Percentiles rank a stretch among this genome's conserved stretches.
phyloP scores from a whole-genome alignment of 345 rosid genomes.

The Draba incana region DNA sequence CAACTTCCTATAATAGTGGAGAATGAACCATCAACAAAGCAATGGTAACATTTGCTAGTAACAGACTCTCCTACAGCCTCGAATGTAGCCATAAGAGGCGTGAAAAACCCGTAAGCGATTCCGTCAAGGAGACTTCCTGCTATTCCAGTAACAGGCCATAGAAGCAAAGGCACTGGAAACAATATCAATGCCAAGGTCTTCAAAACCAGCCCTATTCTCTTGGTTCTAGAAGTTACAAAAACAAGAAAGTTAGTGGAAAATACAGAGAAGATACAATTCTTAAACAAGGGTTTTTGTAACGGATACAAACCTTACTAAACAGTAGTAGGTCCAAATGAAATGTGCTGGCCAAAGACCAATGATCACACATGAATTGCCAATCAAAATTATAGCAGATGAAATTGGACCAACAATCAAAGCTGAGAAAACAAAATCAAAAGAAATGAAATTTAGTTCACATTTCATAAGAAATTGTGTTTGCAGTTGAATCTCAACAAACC shows the following conservation, averaged over 20 bases:
- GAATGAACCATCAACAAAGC: slow-evolving; percentile 71
- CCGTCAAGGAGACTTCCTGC: slow-evolving; percentile 73
- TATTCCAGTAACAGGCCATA: slow-evolving; percentile 72
- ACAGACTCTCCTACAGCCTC: slow-evolving; percentile 69
- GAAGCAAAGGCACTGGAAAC: slow-evolving; percentile 67
- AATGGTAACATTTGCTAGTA: slow-evolving; percentile 69
- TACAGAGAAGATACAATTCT: neutral
- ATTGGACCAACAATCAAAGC: slow-evolving; percentile 64
- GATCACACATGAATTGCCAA: slow-evolving; percentile 64
- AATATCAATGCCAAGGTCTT: slow-evolving; percentile 59
- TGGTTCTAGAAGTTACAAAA: slow-evolving; percentile 51
- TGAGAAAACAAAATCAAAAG: slow-evolving; percentile 28
- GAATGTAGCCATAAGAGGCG: slow-evolving; percentile 79
- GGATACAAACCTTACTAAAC: slow-evolving; percentile 62
- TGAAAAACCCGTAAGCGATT: slow-evolving; percentile 71
- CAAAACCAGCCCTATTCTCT: slow-evolving; percentile 68
- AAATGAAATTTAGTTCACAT: neutral
- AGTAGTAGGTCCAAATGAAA: slow-evolving; percentile 71
- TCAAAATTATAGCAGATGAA: slow-evolving; percentile 48
- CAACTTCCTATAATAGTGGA: slow-evolving; percentile 71
- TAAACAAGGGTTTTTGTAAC: neutral
- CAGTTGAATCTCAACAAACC: too few species aligned
- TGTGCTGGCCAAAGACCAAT: slow-evolving; percentile 87
- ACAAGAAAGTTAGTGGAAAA: neutral
- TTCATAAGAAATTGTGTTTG: neutral